Base-by-base conservation (phyloP, 139 green algal species). In the Zygnema circumcarinatum region DNA sequence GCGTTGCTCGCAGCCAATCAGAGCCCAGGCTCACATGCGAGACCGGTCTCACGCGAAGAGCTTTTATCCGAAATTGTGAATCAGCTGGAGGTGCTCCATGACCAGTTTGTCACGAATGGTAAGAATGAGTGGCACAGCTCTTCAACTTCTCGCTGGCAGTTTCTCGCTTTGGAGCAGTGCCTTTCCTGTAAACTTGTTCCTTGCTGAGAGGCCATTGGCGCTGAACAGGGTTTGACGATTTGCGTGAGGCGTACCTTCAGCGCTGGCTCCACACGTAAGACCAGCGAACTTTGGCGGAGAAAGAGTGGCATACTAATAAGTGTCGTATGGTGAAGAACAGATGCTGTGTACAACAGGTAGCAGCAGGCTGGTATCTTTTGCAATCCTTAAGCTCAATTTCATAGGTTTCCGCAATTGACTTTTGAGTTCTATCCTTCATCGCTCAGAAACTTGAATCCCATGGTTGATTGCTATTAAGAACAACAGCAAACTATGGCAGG, bases 41-140 rank as follows among this genome's bases (percentile, higher is more conserved):
- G 39, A 22, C 32, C 38, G 31, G 41, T 92, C 35, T 38, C 38
- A 25, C 32, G n/a, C 3, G 84, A 85, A 42, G 79, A 78, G 0
- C 83, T 92, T 62, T 81, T 92, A 38, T 80, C 88, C 1, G 94
- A 91, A 33, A 76, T 79, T 25, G 92, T 96, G n/a, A 87, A 86
- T 33, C 21, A 84, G 2, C 74, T 96, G 32, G 93, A 96, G 69
- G 35, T 54, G 22, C 89, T 96, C 56, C 67, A 95, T 35, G 76
- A 90, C n/a, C 84, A 62, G 31, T 94, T 98, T 72, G 74, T 92
- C 47, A 2, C 42, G 16, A 38, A 92, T 35, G 68, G 72, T 86
- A 84, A 42, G 31, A 32, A 84, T 84, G 38, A n/a, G 76, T 11
- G 2, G 2, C 2, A 72, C 21, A 32, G 40, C 69, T 72, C 25